Conservation (phyloP, 2,329 filamentous ascomycete genomes). For the Fusarium drepaniforme region DNA sequence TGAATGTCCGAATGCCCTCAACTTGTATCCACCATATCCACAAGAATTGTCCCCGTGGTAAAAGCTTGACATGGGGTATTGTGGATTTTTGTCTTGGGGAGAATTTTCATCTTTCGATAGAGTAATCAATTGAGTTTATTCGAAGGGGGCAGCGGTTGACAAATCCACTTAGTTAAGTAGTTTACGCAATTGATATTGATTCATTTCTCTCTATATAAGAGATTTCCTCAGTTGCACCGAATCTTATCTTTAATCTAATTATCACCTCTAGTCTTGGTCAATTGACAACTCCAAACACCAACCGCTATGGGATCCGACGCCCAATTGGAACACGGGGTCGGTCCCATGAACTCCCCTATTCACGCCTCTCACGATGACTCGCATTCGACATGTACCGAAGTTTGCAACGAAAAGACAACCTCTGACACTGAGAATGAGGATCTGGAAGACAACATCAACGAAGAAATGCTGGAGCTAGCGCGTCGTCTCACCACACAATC, state of each 20-base stretch:
- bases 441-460: conserved; percentile 8
- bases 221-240: neutral
- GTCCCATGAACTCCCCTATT: neutral
- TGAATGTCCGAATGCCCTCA: conserved; percentile 40
- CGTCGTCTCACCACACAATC: conserved; percentile 45
- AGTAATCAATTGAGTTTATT: neutral
- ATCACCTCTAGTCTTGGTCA: neutral
- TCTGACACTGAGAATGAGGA: conserved; percentile 1
- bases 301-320: conserved; percentile 21
- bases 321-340: conserved; percentile 14
- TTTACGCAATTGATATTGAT: neutral
- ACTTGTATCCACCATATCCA: conserved; percentile 31
- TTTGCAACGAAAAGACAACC: conserved; percentile 32
- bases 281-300: neutral
- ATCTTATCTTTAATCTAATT: neutral
- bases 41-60: neutral
- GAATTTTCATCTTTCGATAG: neutral
- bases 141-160: neutral
- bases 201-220: neutral
- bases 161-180: neutral
- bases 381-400: conserved; percentile 31
- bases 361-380: conserved; percentile 13
- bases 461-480: conserved; percentile 46
- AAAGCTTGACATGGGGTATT: conserved; percentile 9
- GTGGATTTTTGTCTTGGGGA: neutral